Evolutionary conservation across 169 alveolate genomes (phyloP), one percentile per base, ranked within the genome.

Genomic region (Nephromyces sp.): DNA sequence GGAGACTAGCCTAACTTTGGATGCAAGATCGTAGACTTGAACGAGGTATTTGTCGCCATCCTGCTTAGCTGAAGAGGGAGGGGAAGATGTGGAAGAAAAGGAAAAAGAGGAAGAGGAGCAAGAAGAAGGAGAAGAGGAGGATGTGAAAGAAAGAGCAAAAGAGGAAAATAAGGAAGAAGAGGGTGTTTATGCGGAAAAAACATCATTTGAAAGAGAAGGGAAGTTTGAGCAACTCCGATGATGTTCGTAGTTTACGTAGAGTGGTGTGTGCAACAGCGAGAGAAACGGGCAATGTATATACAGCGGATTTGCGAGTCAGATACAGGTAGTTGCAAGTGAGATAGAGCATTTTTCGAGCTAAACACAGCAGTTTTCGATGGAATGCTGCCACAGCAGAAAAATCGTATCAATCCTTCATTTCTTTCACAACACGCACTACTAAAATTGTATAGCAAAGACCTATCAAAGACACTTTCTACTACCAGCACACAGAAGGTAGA

Each of bases 11-110:
- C 93, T 94, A 77, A 84, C 90, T 80, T 91, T 93, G 29, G 94
- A 71, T 71, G 90, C 97, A 61, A 95, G 84, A 79, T 94, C 91
- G 86, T 87, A 91, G 32, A 95, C 91, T 89, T 95, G 93, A 29
- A 94, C 79, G 35, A 84, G 62, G 29, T 84, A 86, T 21, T 83
- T 89, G 15, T 87, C 81, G 43, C 78, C 75, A 27, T 84, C 85
- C 70, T 61, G 5, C 6, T n/a, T 25, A 3, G 6, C 21, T n/a
- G 0, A 35, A 6, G 0, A 51, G 30, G 6, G n/a, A 30, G 8
- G 8, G 30, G 3, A 21, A 1, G 70, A 65, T 4, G 70, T 6
- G 24, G 2, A 30, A 2, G 35, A 1, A 15, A 30, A 65, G 52
- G 27, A 6, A 29, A 21, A 32, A 29, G 2, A 66, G 4, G 24